These are phyloP conservation scores for Plantago major DNA, from an alignment of 257 asterid species.

Conservation along the genomic window DNA sequence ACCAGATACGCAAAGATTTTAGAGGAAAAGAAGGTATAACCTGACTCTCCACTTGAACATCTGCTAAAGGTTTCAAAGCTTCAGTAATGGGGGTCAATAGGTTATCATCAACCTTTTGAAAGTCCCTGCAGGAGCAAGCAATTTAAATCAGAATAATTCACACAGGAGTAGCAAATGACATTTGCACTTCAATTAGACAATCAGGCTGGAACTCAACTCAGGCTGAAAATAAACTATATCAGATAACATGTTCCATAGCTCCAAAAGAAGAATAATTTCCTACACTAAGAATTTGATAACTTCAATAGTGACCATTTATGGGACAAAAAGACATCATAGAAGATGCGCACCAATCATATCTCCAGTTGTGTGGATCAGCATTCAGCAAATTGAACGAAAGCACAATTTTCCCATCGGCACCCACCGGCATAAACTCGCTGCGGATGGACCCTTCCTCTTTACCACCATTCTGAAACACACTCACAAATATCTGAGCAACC, in stretches of 20 bases:
- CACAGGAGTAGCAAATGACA: background rate
- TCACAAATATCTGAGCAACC: slow-evolving; percentile 67
- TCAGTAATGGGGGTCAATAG: slow-evolving; percentile 66
- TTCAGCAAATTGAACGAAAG: slow-evolving; percentile 92
- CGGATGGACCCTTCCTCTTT: slow-evolving; percentile 69
- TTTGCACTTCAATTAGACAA: background rate
- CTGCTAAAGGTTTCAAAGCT: slow-evolving; percentile 74
- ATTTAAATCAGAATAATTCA: background rate
- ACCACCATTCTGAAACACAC: slow-evolving; percentile 77
- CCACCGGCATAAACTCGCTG: slow-evolving; percentile 98
- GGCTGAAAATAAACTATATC: slow-evolving; percentile 2
- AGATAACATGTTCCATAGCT: slow-evolving; percentile 11
- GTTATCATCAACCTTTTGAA: slow-evolving; percentile 65
- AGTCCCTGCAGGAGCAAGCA: slow-evolving; percentile 56
- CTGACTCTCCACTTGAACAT: slow-evolving; percentile 91
- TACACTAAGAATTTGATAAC: background rate
- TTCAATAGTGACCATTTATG: slow-evolving; percentile 6
- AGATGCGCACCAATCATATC: slow-evolving; percentile 67
- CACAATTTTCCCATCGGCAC: slow-evolving; percentile 89
- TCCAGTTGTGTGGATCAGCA: slow-evolving; percentile 76
- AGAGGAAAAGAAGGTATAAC: slow-evolving; percentile 28
- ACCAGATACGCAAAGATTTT: background rate
- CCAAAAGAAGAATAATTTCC: background rate
- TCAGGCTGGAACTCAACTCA: background rate
- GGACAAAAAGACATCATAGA: slow-evolving; percentile 10